Conservation (phyloP, 805 yeast genomes). For the Brettanomyces custersianus region DNA sequence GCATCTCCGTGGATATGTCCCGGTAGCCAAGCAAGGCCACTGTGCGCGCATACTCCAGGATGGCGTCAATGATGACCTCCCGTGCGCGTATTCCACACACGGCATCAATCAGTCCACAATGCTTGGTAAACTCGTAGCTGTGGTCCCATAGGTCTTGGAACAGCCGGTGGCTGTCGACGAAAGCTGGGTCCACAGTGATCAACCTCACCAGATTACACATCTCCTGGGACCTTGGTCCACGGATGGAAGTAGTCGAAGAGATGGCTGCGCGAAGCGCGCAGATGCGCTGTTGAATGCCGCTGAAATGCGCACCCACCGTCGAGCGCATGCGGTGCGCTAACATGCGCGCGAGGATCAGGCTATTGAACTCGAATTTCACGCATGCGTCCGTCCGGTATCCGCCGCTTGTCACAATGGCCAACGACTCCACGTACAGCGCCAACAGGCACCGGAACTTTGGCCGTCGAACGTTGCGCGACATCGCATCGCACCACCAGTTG, state of each 20-base stretch:
- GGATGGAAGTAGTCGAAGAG: background rate
- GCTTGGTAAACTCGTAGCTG: background rate
- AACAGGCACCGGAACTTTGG: background rate
- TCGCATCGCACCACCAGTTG: background rate
- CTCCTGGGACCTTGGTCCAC: background rate
- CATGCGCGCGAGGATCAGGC: background rate
- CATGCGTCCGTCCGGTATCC: background rate
- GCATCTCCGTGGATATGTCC: too few relatives aligned
- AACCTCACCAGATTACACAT: background rate
- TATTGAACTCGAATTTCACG: background rate
- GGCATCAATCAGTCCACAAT: background rate
- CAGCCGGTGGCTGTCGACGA: background rate
- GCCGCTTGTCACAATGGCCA: background rate
- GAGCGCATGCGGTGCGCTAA: background rate
- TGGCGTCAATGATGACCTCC: background rate
- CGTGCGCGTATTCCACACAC: background rate
- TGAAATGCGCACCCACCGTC: background rate
- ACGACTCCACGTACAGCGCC: background rate
- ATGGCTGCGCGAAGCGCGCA: background rate
- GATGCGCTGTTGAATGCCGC: background rate
- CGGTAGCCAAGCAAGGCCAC: background rate
- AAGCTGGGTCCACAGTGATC: background rate
- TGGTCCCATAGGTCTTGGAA: background rate
- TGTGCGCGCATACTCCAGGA: background rate
- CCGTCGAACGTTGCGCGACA: background rate